Percentiles rank a stretch among this genome's conserved stretches.
These are phyloP conservation scores for Mycena filopes DNA, from an alignment of 768 basidiomycete species.

Conservation along the genomic window DNA sequence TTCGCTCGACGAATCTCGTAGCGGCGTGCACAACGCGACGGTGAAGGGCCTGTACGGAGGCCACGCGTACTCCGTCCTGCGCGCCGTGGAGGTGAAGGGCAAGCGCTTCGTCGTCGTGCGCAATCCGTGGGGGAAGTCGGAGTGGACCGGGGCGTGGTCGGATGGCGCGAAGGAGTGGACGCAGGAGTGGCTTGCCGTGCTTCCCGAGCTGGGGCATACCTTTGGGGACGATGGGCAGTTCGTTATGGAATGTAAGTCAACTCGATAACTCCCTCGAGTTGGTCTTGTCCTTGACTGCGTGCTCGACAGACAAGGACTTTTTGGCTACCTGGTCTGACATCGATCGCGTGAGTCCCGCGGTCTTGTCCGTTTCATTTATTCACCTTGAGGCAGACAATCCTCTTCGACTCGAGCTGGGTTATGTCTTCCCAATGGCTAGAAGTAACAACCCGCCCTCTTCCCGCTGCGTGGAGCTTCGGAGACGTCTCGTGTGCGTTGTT, in stretches of 20 bases:
- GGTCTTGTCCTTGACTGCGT: neutral
- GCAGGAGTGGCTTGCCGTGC: slow-evolving; percentile 56
- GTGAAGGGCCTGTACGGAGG: slow-evolving; percentile 52
- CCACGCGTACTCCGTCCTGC: slow-evolving; percentile 64
- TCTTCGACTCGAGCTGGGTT: slow-evolving; percentile 63
- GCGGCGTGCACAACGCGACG: slow-evolving; percentile 35
- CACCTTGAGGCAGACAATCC: slow-evolving; percentile 40
- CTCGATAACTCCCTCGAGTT: neutral
- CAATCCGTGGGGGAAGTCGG: slow-evolving; percentile 63
- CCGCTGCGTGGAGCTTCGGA: slow-evolving; percentile 55
- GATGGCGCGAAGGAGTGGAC: slow-evolving; percentile 71
- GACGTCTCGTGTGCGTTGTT: slow-evolving; percentile 56
- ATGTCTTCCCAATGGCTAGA: slow-evolving; percentile 64
- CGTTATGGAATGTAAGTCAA: slow-evolving; percentile 60
- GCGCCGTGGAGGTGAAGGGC: slow-evolving; percentile 56
- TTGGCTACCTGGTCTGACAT: slow-evolving; percentile 58
- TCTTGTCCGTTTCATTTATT: neutral
- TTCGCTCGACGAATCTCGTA: slow-evolving; percentile 42
- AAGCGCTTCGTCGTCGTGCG: slow-evolving; percentile 63
- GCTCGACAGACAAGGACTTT: slow-evolving; percentile 56
- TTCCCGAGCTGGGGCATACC: slow-evolving; percentile 53
- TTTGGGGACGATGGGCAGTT: slow-evolving; percentile 67
- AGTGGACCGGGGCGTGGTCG: slow-evolving; percentile 65
- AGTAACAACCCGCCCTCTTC: slow-evolving; percentile 45
- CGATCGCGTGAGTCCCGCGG: slow-evolving; percentile 42